Base-by-base conservation (phyloP, 768 basidiomycete species). In the Russula abietina region DNA sequence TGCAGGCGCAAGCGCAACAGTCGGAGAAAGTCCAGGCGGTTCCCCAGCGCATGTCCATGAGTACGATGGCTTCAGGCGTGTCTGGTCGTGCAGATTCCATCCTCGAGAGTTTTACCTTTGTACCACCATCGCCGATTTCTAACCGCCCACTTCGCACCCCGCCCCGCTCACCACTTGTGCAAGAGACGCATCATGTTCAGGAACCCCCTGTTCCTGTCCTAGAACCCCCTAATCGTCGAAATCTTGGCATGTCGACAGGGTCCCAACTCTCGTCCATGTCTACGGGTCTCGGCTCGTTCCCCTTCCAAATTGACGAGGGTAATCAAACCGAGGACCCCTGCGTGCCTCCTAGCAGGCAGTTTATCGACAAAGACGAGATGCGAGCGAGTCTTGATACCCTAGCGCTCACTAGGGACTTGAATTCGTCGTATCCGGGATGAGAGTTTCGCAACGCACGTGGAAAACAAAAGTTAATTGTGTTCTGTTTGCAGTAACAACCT, bases 81-180 rank as follows among this genome's bases (percentile, higher is more conserved):
- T 87, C 86, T 36, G 83, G 87, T 3, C 81, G 82, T 54, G 88
- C 89, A 30, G 90, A 93, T 70, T 92, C 90, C 3, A 90, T 93
- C 67, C 79, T 93, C 30, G 91, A 91, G 73, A 86, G 84, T 16
- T 93, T 93, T 79, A 89, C 89, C 39, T 92, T 93, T 71, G 90
- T 93, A 10, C 91, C 91, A 26, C 91, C 91, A 1, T 91, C 90
- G 9, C 91, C 91, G 7, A 91, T 93, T 62, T 91, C 89, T n/a
- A 84, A 89, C 67, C 79, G 87, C 57, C 90, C 89, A 11, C 76
- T 85, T 68, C 79, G 89, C 64, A 85, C 88, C 3, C 88, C 88
- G 6, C 87, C 87, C 41, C 83, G 84, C 60, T 91, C 89, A 11
- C 89, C 90, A 9, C 76, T 88, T 22, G 78, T 75, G 30, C 83